Evolutionary conservation across 768 basidiomycete genomes (phyloP).

Genomic region (Lentinula sp.): DNA sequence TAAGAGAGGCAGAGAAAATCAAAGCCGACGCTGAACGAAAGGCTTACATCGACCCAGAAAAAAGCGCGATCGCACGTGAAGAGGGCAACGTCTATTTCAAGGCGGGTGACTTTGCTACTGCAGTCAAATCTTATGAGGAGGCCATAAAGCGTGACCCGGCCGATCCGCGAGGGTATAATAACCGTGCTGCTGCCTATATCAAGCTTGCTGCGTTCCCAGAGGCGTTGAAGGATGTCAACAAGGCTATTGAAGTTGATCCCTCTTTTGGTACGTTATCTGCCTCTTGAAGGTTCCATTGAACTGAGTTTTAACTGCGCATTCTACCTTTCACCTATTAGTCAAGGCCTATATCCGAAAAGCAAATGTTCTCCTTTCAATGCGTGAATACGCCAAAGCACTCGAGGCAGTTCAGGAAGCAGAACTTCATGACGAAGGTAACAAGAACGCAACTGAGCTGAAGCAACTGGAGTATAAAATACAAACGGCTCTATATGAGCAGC

Average conservation of each 20-base stretch:
- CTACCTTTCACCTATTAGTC: constrained; percentile 35
- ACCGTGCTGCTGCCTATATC: constrained; percentile 96
- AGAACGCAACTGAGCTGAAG: constrained; percentile 81
- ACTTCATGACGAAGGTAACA: constrained; percentile 72
- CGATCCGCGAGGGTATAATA: constrained; percentile 93
- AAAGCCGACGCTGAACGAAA: constrained; percentile 73
- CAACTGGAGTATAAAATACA: constrained; percentile 77
- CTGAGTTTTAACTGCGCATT: background rate
- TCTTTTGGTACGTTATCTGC: constrained; percentile 54
- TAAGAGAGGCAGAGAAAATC: constrained; percentile 74
- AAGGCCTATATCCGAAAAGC: constrained; percentile 96
- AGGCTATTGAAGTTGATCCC: constrained; percentile 89
- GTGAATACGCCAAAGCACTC: constrained; percentile 83
- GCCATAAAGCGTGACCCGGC: constrained; percentile 92
- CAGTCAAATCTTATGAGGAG: constrained; percentile 91
- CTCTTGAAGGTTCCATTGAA: background rate
- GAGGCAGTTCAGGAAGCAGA: constrained; percentile 75
- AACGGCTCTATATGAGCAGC: constrained; percentile 71
- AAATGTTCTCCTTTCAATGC: constrained; percentile 82
- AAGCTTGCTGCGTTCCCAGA: constrained; percentile 92
- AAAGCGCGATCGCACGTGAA: constrained; percentile 78
- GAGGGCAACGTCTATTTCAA: constrained; percentile 94
- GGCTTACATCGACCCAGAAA: constrained; percentile 84
- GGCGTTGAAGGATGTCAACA: constrained; percentile 92
- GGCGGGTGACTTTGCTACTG: constrained; percentile 82